phyloP scores from a whole-genome alignment of 495 filamentous ascomycete species.

The Aspergillus campestris region DNA sequence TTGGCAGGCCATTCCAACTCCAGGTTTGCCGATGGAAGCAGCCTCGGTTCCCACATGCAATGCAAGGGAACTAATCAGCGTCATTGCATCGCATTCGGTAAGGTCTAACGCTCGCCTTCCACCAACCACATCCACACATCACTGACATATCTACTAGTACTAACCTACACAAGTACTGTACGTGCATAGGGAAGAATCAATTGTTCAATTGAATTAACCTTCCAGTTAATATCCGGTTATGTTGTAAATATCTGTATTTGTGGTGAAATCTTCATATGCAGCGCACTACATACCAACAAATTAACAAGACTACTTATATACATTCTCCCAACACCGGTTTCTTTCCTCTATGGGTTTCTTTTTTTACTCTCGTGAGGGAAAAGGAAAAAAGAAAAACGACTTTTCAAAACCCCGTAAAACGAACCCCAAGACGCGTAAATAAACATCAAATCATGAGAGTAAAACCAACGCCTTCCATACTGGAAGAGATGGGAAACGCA shows the following conservation, averaged over 20 bases:
- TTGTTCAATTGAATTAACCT: too few relatives aligned
- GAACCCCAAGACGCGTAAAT: conserved; percentile 26
- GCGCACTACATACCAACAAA: background rate
- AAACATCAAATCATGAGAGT: conserved; percentile 25
- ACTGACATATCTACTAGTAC: background rate
- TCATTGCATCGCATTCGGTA: background rate
- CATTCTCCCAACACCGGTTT: conserved; percentile 30
- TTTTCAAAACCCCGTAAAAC: conserved; percentile 25
- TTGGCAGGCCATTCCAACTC: too few relatives aligned
- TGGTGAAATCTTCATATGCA: too few relatives aligned
- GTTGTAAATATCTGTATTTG: too few relatives aligned
- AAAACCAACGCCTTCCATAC: conserved; percentile 9
- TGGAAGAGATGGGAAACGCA: conserved; percentile 10
- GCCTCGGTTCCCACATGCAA: conserved; percentile 22
- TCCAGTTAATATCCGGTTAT: too few relatives aligned
- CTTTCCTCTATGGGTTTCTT: conserved; percentile 1
- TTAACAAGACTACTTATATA: conserved; percentile 28
- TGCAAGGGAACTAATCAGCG: background rate
- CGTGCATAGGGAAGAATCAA: too few relatives aligned
- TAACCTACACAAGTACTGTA: background rate
- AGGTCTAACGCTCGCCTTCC: background rate
- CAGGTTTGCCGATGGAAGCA: background rate
- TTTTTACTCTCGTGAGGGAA: background rate
- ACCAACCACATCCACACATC: background rate
- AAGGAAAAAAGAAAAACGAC: conserved; percentile 16